These are phyloP conservation scores for Clavispora vitiphila DNA, from an alignment of 805 yeast species.

Conservation along the genomic window DNA sequence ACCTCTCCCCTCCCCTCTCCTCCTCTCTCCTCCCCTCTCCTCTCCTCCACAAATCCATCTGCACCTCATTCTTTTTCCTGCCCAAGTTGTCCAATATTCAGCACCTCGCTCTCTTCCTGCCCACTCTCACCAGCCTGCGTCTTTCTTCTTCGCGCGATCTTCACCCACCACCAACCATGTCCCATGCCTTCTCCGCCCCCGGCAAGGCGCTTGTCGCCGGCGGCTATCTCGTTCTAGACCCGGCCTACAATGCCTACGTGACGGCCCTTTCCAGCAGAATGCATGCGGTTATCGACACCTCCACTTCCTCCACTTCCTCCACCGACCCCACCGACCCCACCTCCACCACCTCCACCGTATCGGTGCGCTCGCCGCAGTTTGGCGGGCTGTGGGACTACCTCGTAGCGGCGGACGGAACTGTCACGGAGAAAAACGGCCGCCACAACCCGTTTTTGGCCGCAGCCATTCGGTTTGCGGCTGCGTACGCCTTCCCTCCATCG, in stretches of 20 bases:
- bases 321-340: constrained; percentile 23
- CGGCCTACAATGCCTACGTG: constrained; percentile 68
- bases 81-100: too few relatives aligned
- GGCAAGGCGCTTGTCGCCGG: constrained; percentile 95
- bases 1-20: too few relatives aligned
- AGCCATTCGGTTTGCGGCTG: constrained; percentile 50
- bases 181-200: constrained; percentile 78
- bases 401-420: constrained; percentile 14
- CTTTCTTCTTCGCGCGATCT: too few relatives aligned
- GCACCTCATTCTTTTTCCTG: too few relatives aligned
- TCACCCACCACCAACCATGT: constrained; percentile 6
- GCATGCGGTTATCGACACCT: constrained; percentile 58
- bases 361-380: constrained; percentile 74
- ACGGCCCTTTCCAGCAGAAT: constrained; percentile 87
- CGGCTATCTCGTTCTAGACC: constrained; percentile 87
- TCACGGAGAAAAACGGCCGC: constrained; percentile 25
- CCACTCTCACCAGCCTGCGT: too few relatives aligned
- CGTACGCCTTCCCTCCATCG: constrained; percentile 42
- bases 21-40: too few relatives aligned
- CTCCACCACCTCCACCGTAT: constrained; percentile 23
- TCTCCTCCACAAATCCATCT: too few relatives aligned
- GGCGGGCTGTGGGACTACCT: constrained; percentile 64
- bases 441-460: constrained; percentile 74
- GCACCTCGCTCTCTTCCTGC: too few relatives aligned
- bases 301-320: constrained; percentile 7